Percentiles rank a stretch among this genome's conserved stretches.
phyloP scores from a whole-genome alignment of 2,329 filamentous ascomycete species.

The Monosporascus sp. region DNA sequence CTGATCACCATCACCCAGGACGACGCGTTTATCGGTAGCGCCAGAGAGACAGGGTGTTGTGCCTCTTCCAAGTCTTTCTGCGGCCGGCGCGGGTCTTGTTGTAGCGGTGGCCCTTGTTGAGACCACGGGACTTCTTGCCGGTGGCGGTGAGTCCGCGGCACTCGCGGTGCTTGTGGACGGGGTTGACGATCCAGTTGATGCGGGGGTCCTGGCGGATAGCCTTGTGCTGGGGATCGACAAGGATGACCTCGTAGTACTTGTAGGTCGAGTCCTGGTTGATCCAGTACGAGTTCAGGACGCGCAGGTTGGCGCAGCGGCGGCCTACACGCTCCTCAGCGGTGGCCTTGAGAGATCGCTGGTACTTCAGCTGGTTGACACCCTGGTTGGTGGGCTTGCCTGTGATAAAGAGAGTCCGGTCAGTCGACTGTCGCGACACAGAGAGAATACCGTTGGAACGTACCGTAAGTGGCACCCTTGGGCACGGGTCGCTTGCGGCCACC shows the following conservation, averaged over 20 bases:
- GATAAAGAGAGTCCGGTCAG: conserved; percentile 11
- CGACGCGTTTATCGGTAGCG: conserved; percentile 72
- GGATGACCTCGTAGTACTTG: conserved; percentile 99
- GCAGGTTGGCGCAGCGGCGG: conserved; percentile 96
- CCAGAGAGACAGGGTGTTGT: conserved; percentile 99
- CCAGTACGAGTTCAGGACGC: conserved; percentile 99
- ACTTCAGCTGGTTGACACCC: conserved; percentile 99
- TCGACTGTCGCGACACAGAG: background rate
- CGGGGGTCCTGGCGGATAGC: conserved; percentile 97
- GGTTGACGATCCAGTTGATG: conserved; percentile 99
- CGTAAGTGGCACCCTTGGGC: conserved; percentile 97
- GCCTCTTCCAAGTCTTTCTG: conserved; percentile 99
- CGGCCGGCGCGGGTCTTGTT: conserved; percentile 96
- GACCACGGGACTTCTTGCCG: conserved; percentile 98
- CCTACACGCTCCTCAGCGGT: conserved; percentile 99
- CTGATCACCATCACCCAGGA: conserved; percentile 10
- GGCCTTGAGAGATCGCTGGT: conserved; percentile 96
- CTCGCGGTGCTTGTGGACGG: conserved; percentile 99
- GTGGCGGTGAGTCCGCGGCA: conserved; percentile 93
- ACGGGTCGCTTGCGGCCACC: conserved; percentile 97
- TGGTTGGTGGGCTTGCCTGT: conserved; percentile 99
- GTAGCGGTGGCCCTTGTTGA: conserved; percentile 99
- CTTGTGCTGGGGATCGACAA: conserved; percentile 99
- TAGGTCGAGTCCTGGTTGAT: conserved; percentile 99
- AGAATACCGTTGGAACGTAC: conserved; percentile 48